Evolutionary conservation across 371 early-diverging fungal species (phyloP), one percentile per base, ranked within the genome.

Genomic region (Nematocida ausubeli): DNA sequence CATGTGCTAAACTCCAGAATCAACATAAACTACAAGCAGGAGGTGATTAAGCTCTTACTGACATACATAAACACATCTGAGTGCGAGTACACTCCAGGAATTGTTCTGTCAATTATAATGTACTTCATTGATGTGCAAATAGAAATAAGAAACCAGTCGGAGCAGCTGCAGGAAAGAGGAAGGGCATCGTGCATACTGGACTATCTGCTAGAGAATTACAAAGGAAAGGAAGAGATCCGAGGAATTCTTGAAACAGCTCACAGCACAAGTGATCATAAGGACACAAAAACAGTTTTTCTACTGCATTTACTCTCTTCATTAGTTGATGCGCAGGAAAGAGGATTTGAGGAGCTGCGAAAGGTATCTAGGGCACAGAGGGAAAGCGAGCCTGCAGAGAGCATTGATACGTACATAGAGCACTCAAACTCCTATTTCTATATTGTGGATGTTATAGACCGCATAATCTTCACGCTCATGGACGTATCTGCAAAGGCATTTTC

Each of bases 401-500:
- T 69, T 24, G 26, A 6, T 3, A 22, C 68, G 6, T 4, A 51
- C 2, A 71, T 66, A n/a, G 52, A 22, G 14, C 60, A 28, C 0
- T 70, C 81, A 4, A 71, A 50, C 7, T 26, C 47, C 0, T 75
- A 54, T 34, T 82, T 83, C 57, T 32, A 56, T 14, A 68, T 70
- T 54, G 69, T 82, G 26, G 42, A 69, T 7, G 65, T 51, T 14
- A 68, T 71, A 78, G 79, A 81, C 58, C 55, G 50, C 5, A 39
- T 84, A 37, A 30, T 84, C 26, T 55, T 26, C 19, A 30, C 64
- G 22, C 60, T 84, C 4, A 56, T 83, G 9, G 40, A 62, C 22
- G n/a, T 49, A 35, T 78, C 58, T 32, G 50, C 66, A 3, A 62
- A 54, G 39, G 92, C 95, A 5, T 96, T 96, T 87, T 84, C 94